Conservation (phyloP, 371 early-diverging fungal genomes). For the Smittium mucronatum region DNA sequence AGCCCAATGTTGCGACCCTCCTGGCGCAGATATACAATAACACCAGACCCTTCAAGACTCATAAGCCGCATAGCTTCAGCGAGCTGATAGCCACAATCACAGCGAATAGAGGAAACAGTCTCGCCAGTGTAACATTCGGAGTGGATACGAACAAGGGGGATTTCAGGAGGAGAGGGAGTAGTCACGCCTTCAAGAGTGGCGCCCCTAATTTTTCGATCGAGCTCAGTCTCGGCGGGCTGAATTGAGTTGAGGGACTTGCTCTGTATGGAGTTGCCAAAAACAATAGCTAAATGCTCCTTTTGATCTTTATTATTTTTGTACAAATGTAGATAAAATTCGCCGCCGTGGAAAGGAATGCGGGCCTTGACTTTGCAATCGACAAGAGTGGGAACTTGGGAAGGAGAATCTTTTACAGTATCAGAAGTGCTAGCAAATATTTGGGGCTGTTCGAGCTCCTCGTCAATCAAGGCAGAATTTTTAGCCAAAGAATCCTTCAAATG, state of each 20-base stretch:
- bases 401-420: not conserved
- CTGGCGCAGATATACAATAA: slow-evolving; percentile 86
- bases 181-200: slow-evolving; percentile 41
- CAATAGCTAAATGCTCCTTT: slow-evolving; percentile 87
- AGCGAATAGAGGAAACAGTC: slow-evolving; percentile 77
- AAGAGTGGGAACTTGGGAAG: not conserved
- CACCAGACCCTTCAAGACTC: slow-evolving; percentile 64
- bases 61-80: slow-evolving; percentile 85
- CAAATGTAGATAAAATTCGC: slow-evolving; percentile 69
- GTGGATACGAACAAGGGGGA: slow-evolving; percentile 79
- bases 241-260: slow-evolving; percentile 50
- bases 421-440: not conserved
- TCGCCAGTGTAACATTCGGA: slow-evolving; percentile 96
- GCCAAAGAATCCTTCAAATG: too few species aligned
- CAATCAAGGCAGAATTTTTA: not conserved
- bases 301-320: slow-evolving; percentile 72
- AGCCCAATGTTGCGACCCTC: slow-evolving; percentile 94
- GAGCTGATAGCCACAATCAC: slow-evolving; percentile 93
- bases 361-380: slow-evolving; percentile 59
- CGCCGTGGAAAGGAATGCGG: slow-evolving; percentile 72
- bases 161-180: not conserved
- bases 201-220: slow-evolving; percentile 64
- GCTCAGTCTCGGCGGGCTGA: slow-evolving; percentile 54
- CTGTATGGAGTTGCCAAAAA: slow-evolving; percentile 70
- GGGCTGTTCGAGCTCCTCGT: not conserved